A percentile compares a stretch with the other conserved stretches of the same genome.
These are phyloP conservation scores for Russula emetica DNA, from an alignment of 768 basidiomycete species.

Conservation along the genomic window DNA sequence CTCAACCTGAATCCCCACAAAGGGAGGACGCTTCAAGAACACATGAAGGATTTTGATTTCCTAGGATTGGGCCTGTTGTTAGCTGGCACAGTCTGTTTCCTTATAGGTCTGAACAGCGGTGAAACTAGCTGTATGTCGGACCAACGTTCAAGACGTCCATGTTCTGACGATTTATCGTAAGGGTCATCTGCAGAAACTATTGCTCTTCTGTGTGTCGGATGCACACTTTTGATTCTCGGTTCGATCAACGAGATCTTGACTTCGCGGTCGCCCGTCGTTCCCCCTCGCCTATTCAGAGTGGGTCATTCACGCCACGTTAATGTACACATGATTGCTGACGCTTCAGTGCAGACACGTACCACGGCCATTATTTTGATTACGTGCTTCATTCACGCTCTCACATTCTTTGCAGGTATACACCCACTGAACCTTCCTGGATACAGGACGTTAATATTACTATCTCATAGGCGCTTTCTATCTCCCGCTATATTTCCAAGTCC, in stretches of 20 bases:
- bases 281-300: slow-evolving; percentile 70
- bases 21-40: slow-evolving; percentile 51
- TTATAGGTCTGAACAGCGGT: slow-evolving; percentile 71
- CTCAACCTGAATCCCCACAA: slow-evolving; percentile 76
- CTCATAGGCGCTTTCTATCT: slow-evolving; percentile 56
- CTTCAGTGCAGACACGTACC: slow-evolving; percentile 57
- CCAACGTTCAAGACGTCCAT: neutral
- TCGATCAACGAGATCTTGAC: slow-evolving; percentile 60
- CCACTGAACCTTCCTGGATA: neutral
- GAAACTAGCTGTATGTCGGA: slow-evolving; percentile 55
- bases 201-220: slow-evolving; percentile 55
- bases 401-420: slow-evolving; percentile 51
- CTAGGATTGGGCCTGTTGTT: slow-evolving; percentile 61
- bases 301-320: slow-evolving; percentile 7
- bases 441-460: neutral
- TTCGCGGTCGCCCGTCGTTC: slow-evolving; percentile 62
- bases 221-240: slow-evolving; percentile 47
- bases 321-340: neutral
- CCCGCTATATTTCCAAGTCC: slow-evolving; percentile 73
- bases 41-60: slow-evolving; percentile 68
- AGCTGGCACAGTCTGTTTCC: slow-evolving; percentile 57
- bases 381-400: slow-evolving; percentile 58
- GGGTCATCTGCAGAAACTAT: slow-evolving; percentile 62
- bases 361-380: slow-evolving; percentile 56
- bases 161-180: slow-evolving; percentile 29